These are phyloP conservation scores for Nicotiana rustica DNA, from an alignment of 305 asterid species.

Conservation along the genomic window DNA sequence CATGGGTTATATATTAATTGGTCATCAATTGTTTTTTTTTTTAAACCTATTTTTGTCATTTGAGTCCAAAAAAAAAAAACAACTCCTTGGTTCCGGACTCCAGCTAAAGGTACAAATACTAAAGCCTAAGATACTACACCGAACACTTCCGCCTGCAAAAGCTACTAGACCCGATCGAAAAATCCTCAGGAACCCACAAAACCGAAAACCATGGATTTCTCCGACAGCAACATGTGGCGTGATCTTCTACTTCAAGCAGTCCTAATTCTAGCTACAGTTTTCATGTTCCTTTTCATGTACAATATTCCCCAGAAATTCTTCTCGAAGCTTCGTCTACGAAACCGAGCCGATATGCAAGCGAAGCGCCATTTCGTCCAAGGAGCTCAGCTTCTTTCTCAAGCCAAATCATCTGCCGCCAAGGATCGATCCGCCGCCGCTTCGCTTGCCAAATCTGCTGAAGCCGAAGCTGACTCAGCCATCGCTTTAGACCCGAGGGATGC, in stretches of 20 bases:
- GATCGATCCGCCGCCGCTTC: constrained; percentile 37
- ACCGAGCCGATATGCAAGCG: constrained; percentile 53
- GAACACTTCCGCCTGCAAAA: neutral
- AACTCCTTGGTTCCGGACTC: too few relatives aligned
- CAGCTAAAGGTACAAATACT: too few relatives aligned
- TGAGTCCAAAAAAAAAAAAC: too few relatives aligned
- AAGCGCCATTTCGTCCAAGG: constrained; percentile 73
- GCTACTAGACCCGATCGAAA: neutral
- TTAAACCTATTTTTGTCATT: too few relatives aligned
- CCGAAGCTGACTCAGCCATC: constrained; percentile 67
- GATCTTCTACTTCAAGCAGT: constrained; percentile 67
- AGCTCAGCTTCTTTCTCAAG: constrained; percentile 67
- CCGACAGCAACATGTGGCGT: constrained; percentile 47
- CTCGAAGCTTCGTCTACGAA: constrained; percentile 57
- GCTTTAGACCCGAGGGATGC: constrained; percentile 63
- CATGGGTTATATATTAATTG: too few relatives aligned
- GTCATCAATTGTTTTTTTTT: too few relatives aligned
- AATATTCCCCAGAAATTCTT: constrained; percentile 62
- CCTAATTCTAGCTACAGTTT: constrained; percentile 35
- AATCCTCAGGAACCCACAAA: neutral
- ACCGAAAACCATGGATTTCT: neutral
- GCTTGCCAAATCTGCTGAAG: constrained; percentile 55
- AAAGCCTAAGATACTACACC: too few relatives aligned
- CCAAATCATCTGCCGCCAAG: constrained; percentile 47
- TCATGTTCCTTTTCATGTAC: constrained; percentile 56